These are phyloP conservation scores for Phlyctochytrium bullatum DNA, from an alignment of 192 early-diverging fungal species.

Conservation along the genomic window DNA sequence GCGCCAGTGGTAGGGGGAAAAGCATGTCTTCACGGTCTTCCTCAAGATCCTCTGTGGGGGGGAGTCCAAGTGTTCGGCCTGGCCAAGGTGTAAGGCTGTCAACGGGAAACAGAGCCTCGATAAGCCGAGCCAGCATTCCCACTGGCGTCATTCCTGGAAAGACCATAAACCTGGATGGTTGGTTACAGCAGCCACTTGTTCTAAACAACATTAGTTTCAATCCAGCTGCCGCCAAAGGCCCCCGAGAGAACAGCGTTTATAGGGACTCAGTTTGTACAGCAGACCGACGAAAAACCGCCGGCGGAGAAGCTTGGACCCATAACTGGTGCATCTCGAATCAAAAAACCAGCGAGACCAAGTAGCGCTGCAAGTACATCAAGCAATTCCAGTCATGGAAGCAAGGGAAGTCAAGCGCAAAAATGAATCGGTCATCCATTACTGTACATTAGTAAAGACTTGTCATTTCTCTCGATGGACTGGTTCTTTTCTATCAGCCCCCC, in stretches of 20 bases:
- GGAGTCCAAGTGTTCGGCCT: background rate
- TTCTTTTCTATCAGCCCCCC: too few species aligned
- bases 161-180: background rate
- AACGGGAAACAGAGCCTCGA: background rate
- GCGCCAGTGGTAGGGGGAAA: background rate
- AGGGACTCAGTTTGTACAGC: background rate
- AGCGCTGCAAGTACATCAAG: conserved; percentile 24
- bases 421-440: too few species aligned
- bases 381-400: conserved; percentile 10
- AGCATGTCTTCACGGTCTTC: background rate
- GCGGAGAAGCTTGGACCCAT: conserved; percentile 17
- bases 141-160: background rate
- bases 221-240: conserved; percentile 1
- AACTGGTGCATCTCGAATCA: conserved; percentile 20
- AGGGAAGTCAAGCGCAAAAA: too few species aligned
- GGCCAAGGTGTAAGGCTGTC: too few species aligned
- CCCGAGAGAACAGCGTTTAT: background rate
- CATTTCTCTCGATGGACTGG: too few species aligned
- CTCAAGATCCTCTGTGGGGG: background rate
- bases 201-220: background rate
- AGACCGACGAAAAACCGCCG: background rate
- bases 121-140: background rate
- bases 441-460: too few species aligned
- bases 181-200: background rate
- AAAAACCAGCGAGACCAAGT: conserved; percentile 21